phyloP scores from a whole-genome alignment of 2,329 filamentous ascomycete genomes.

The Bipolaris bicolor region DNA sequence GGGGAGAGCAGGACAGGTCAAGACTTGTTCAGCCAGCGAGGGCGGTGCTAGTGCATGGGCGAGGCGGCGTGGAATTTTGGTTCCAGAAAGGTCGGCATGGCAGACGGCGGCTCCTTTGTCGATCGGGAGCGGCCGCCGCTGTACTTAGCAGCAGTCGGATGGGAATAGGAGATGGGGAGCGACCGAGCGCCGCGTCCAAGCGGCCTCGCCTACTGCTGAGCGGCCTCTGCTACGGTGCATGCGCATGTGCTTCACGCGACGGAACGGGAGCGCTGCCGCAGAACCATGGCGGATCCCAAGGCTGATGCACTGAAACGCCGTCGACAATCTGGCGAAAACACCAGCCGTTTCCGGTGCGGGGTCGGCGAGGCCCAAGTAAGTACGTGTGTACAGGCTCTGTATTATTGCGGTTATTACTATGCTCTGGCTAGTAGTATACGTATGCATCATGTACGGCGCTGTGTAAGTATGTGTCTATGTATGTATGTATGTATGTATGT shows the following conservation, averaged over 20 bases:
- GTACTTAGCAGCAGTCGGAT: slow-evolving; percentile 6
- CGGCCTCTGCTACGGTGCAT: neutral
- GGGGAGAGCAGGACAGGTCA: neutral
- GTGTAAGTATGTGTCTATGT: no score
- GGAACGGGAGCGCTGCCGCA: slow-evolving; percentile 22
- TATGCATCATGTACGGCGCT: no score
- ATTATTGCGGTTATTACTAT: neutral
- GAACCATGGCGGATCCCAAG: slow-evolving; percentile 16
- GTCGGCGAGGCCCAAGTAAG: neutral
- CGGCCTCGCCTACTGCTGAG: neutral
- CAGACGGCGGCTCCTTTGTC: slow-evolving; percentile 16
- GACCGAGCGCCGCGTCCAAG: slow-evolving; percentile 16
- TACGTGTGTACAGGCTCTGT: neutral
- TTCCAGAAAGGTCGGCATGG: slow-evolving; percentile 19
- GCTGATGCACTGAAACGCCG: slow-evolving; percentile 24
- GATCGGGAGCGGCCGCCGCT: slow-evolving; percentile 21
- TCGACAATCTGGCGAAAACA: slow-evolving; percentile 16
- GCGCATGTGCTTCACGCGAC: neutral
- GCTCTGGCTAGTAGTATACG: no score
- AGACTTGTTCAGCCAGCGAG: neutral
- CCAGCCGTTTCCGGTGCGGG: slow-evolving; percentile 20
- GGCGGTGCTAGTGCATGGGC: slow-evolving; percentile 23
- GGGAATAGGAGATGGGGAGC: slow-evolving; percentile 21
- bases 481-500: no score
- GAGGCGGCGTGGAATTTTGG: slow-evolving; percentile 13